Percentiles rank a stretch among this genome's conserved stretches.
Conservation (phyloP, 2,329 filamentous ascomycete genomes). For the Penicillium sp. region DNA sequence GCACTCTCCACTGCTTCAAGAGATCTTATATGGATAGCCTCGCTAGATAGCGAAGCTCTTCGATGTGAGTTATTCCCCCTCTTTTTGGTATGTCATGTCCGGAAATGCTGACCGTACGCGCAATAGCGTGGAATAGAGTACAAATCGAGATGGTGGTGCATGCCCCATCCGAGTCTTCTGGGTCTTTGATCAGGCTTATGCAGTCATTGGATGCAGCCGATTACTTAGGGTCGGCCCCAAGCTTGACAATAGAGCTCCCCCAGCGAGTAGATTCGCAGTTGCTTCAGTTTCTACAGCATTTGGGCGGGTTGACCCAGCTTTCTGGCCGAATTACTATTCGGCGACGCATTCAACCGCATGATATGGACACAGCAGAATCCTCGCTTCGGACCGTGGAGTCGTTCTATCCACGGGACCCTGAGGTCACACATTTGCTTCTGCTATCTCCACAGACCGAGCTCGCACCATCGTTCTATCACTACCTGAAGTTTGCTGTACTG, state of each 20-base stretch:
- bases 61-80: constrained; percentile 49
- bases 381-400: constrained; percentile 77
- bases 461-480: constrained; percentile 79
- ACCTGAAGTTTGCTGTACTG: constrained; percentile 73
- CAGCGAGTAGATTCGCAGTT: constrained; percentile 64
- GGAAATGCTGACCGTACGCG: constrained; percentile 9
- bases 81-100: not conserved
- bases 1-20: constrained; percentile 65
- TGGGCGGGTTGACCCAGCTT: constrained; percentile 64
- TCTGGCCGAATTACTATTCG: constrained; percentile 62
- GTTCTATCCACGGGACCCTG: constrained; percentile 71
- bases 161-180: constrained; percentile 66
- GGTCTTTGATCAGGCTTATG: constrained; percentile 72
- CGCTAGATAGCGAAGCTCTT: constrained; percentile 70
- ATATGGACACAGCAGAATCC: constrained; percentile 65
- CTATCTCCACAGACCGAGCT: constrained; percentile 79
- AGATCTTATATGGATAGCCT: constrained; percentile 71
- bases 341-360: constrained; percentile 65
- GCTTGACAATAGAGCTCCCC: constrained; percentile 82
- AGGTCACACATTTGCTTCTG: constrained; percentile 72
- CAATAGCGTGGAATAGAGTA: constrained; percentile 70
- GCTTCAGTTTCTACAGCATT: constrained; percentile 59
- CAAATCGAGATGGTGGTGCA: constrained; percentile 82
- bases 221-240: constrained; percentile 67
- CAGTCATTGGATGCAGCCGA: constrained; percentile 73